A percentile compares a stretch with the other conserved stretches of the same genome.
phyloP scores from a whole-genome alignment of 2,329 filamentous ascomycete genomes.

The Stachybotrys elegans region DNA sequence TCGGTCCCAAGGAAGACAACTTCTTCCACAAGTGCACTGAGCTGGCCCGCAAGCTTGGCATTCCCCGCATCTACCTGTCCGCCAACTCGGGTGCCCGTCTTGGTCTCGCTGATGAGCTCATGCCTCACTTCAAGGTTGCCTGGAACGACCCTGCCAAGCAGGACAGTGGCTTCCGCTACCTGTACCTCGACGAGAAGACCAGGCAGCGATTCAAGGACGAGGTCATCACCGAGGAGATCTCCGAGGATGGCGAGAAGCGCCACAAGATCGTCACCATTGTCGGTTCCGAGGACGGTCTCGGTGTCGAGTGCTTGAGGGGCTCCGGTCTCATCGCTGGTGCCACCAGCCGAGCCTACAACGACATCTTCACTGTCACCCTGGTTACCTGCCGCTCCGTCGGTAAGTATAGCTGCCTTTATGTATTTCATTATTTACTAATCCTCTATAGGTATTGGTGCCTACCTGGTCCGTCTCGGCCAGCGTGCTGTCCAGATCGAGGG shows the following conservation, averaged over 20 bases:
- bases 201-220: constrained; percentile 80
- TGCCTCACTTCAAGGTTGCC: constrained; percentile 93
- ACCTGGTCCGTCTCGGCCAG: constrained; percentile 95
- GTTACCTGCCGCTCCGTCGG: constrained; percentile 98
- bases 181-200: constrained; percentile 83
- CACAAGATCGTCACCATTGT: constrained; percentile 93
- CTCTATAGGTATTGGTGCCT: constrained; percentile 78
- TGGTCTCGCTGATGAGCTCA: constrained; percentile 92
- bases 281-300: constrained; percentile 89
- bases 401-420: constrained; percentile 31
- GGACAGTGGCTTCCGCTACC: constrained; percentile 90
- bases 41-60: constrained; percentile 86
- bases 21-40: constrained; percentile 99
- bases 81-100: constrained; percentile 98
- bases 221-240: constrained; percentile 74
- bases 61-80: constrained; percentile 95
- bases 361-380: constrained; percentile 97
- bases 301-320: constrained; percentile 94
- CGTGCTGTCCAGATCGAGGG: constrained; percentile 98
- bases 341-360: constrained; percentile 93
- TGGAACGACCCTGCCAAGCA: constrained; percentile 85
- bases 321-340: constrained; percentile 98
- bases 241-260: constrained; percentile 81
- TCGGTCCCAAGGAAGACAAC: constrained; percentile 91
- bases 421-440: constrained; percentile 24